phyloP scores from a whole-genome alignment of 768 basidiomycete genomes.

The Suillus alpinus region DNA sequence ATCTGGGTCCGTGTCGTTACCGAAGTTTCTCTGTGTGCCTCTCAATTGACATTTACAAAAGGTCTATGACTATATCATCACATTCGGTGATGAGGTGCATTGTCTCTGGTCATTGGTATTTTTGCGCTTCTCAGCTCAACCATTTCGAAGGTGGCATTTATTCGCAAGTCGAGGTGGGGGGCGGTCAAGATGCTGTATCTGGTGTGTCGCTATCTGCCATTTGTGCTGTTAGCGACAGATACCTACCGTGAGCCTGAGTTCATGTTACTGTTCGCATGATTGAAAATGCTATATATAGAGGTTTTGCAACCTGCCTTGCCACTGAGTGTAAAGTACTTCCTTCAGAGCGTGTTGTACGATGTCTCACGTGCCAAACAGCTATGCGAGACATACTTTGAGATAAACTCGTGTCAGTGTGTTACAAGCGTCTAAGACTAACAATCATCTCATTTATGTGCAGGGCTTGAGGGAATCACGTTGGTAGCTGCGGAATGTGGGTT shows the following conservation, averaged over 20 bases:
- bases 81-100: neutral
- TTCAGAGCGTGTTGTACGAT: neutral
- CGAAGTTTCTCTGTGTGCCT: neutral
- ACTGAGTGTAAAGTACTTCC: neutral
- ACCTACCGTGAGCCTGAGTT: slow-evolving; percentile 3
- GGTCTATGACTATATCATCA: slow-evolving; percentile 5
- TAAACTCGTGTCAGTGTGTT: slow-evolving; percentile 4
- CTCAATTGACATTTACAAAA: neutral
- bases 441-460: neutral
- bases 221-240: neutral
- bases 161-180: neutral
- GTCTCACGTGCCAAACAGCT: neutral
- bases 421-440: neutral
- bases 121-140: neutral
- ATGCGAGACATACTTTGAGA: neutral
- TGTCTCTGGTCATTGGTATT: neutral
- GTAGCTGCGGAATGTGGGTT: neutral
- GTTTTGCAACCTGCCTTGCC: neutral
- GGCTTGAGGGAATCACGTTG: neutral
- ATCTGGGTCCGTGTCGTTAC: neutral
- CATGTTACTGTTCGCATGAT: neutral
- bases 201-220: neutral
- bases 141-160: neutral
- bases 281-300: neutral
- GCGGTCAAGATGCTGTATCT: slow-evolving; percentile 1